Base-by-base conservation (phyloP, 805 yeast species). In the Saccharomycopsis fodiens region DNA sequence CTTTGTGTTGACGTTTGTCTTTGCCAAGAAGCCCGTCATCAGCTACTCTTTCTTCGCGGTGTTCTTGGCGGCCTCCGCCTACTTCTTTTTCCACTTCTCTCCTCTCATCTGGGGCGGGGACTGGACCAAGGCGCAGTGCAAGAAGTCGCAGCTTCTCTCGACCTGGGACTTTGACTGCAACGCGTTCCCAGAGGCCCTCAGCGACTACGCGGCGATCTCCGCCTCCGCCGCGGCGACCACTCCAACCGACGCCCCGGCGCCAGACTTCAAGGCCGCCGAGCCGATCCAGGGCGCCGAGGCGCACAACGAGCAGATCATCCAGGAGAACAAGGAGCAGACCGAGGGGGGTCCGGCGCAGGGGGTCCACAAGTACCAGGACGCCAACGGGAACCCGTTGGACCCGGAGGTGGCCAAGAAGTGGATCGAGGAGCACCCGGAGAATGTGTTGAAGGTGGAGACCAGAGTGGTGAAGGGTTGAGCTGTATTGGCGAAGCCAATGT, bases 151-250 rank as follows among this genome's bases (percentile, higher is more conserved):
- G 65, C 62, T 77, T 55, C 52, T 84, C 27, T 51, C 68, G 2
- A 70, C 76, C 34, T 93, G 97, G 98, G 98, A 93, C 70, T 93
- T 79, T 60, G 83, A 82, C 58, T 93, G 99, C 67, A 68, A 66
- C 50, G 55, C 69, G 10, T 48, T 48, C 35, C 52, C 46, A 6
- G 45, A 57, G 16, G 46, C 52, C 17, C 46, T 40, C 15, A 53
- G 45, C 12, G 61, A 55, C 12, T 66, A 64, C 52, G 46, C 44
- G 27, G 46, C 41, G 20, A 56, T 54, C 34, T 51, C 37, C n/a
- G 20, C 35, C 10, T 16, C 39, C 2, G 31, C 47, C 10, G 34
- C 29, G 10, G 25, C 22, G 3, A 29, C 47, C 6, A 21, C 35
- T 8, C 20, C 45, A 23, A 15, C 42, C 13, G 32, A 25, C 8